phyloP scores from a whole-genome alignment of 2,329 filamentous ascomycete species.

The Exophiala calicioides region DNA sequence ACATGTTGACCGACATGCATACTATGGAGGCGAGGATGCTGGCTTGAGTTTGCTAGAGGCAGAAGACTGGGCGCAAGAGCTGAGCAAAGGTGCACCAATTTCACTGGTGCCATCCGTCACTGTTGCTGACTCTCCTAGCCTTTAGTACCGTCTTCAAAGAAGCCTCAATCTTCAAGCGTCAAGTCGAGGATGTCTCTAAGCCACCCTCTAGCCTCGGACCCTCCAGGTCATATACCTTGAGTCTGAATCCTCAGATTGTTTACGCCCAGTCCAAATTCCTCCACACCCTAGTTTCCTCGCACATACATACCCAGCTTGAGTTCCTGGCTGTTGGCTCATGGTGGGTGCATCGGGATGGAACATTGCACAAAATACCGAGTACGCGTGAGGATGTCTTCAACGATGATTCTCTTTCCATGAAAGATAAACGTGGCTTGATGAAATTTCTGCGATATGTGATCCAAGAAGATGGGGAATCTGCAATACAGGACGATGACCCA shows the following conservation, averaged over 20 bases:
- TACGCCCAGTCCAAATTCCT: conserved; percentile 80
- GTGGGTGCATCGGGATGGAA: conserved; percentile 64
- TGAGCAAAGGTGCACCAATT: conserved; percentile 39
- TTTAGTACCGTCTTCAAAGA: conserved; percentile 39
- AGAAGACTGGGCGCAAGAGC: conserved; percentile 67
- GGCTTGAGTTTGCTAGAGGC: conserved; percentile 81
- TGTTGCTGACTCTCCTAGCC: conserved; percentile 11
- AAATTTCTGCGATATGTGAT: conserved; percentile 89
- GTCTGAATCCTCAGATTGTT: conserved; percentile 81
- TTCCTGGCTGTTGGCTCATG: conserved; percentile 92
- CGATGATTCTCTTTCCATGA: conserved; percentile 71
- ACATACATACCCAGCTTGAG: conserved; percentile 84
- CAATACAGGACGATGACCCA: conserved; percentile 56
- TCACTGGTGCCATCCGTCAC: background rate
- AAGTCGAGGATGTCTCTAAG: conserved; percentile 28
- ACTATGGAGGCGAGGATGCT: conserved; percentile 84
- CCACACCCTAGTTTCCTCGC: conserved; percentile 80
- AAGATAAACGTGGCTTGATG: conserved; percentile 84
- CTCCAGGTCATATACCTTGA: conserved; percentile 76
- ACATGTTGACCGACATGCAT: conserved; percentile 83
- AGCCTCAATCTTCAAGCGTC: conserved; percentile 40
- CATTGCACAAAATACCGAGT: conserved; percentile 74
- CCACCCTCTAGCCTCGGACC: conserved; percentile 53
- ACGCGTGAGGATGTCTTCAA: conserved; percentile 90
- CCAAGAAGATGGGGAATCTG: conserved; percentile 60